Conservation (phyloP, 139 green algal genomes). For the Chlamydomonas asymmetrica region DNA sequence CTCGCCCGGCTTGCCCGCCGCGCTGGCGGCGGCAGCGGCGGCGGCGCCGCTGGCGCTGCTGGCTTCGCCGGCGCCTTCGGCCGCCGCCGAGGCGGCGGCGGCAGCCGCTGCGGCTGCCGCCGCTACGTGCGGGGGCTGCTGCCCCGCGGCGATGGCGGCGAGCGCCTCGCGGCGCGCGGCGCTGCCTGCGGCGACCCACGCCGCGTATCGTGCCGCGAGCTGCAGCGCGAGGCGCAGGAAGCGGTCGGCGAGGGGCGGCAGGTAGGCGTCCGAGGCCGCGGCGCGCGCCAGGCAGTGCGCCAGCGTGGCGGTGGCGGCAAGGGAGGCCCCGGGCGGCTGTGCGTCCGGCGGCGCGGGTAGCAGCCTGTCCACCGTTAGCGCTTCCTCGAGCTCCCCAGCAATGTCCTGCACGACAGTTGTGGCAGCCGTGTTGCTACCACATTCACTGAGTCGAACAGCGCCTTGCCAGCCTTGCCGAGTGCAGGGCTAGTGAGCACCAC, state of each 20-base stretch:
- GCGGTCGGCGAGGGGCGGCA: slow-evolving; percentile 77
- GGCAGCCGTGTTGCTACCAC: too few species aligned
- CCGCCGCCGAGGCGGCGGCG: too few species aligned
- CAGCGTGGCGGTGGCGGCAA: slow-evolving; percentile 44
- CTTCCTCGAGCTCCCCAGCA: slow-evolving; percentile 46
- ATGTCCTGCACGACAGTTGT: too few species aligned
- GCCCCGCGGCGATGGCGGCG: slow-evolving; percentile 1
- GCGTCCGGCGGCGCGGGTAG: neutral
- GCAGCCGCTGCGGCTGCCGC: neutral
- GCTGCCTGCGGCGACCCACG: slow-evolving; percentile 54
- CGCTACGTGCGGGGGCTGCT: neutral
- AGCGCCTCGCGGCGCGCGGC: slow-evolving; percentile 24
- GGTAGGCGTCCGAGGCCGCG: slow-evolving; percentile 59
- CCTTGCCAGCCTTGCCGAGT: too few species aligned
- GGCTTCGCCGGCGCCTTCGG: neutral
- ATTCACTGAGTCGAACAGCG: too few species aligned
- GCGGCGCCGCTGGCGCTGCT: neutral
- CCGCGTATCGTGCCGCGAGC: slow-evolving; percentile 73
- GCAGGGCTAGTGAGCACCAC: too few species aligned
- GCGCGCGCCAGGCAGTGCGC: slow-evolving; percentile 45
- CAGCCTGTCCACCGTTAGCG: slow-evolving; percentile 28
- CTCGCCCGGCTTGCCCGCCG: neutral
- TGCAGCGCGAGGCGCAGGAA: slow-evolving; percentile 83
- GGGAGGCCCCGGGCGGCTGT: slow-evolving; percentile 6
- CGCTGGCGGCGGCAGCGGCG: neutral